Percentiles rank a stretch among this genome's conserved stretches.
Evolutionary conservation across 352 stramenopile species (phyloP).

Genomic region (Phytophthora cactorum): DNA sequence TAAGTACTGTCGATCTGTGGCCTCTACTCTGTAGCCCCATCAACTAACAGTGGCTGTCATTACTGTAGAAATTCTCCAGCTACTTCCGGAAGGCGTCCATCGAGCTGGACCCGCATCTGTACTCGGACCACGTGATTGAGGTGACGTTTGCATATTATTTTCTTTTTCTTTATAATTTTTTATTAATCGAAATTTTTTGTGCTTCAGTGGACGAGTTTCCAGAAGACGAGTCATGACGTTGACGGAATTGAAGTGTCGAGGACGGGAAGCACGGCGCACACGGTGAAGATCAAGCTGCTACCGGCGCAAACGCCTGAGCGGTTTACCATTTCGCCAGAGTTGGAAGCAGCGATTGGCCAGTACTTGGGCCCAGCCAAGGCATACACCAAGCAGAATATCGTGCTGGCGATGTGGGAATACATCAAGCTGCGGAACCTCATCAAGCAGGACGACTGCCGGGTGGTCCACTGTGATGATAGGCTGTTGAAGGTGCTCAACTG

Average conservation of each 20-base stretch:
- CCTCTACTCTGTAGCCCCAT: neutral
- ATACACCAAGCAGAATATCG: slow-evolving; percentile 73
- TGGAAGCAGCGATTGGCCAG: slow-evolving; percentile 46
- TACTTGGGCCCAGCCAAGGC: slow-evolving; percentile 53
- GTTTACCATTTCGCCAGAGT: slow-evolving; percentile 59
- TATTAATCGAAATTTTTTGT: neutral
- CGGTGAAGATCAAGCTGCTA: slow-evolving; percentile 72
- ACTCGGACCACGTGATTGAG: slow-evolving; percentile 74
- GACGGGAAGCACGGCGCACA: slow-evolving; percentile 53
- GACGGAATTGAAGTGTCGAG: slow-evolving; percentile 65
- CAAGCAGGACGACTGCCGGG: slow-evolving; percentile 82
- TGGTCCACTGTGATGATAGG: slow-evolving; percentile 65
- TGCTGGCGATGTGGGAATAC: slow-evolving; percentile 82
- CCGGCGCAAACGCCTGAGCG: slow-evolving; percentile 61
- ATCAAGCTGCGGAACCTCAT: slow-evolving; percentile 79
- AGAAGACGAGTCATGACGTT: slow-evolving; percentile 71
- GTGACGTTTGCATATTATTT: slow-evolving; percentile 23
- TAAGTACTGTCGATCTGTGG: slow-evolving; percentile 16
- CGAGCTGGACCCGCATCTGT: slow-evolving; percentile 70
- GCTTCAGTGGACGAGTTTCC: slow-evolving; percentile 78
- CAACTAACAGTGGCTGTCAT: neutral
- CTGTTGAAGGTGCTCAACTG: slow-evolving; percentile 67
- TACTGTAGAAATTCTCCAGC: slow-evolving; percentile 71
- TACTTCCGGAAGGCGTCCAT: slow-evolving; percentile 83
- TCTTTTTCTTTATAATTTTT: neutral